Percentiles rank a stretch among this genome's conserved stretches.
phyloP scores from a whole-genome alignment of 768 basidiomycete genomes.

The Hortiboletus flavorubellus region DNA sequence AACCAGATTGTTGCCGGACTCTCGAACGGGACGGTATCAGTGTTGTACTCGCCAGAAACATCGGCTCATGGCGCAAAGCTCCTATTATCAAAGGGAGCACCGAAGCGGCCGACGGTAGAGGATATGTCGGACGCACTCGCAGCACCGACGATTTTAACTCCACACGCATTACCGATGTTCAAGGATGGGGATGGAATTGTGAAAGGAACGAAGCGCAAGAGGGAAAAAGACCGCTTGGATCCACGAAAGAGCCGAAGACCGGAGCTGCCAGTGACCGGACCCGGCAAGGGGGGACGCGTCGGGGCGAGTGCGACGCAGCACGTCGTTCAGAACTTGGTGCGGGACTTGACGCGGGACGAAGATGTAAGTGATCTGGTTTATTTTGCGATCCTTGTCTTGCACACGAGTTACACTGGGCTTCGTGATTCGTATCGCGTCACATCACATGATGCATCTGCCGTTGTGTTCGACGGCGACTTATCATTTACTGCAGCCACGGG shows the following conservation, averaged over 20 bases:
- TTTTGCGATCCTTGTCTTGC: slow-evolving; percentile 2
- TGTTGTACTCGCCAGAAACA: slow-evolving; percentile 87
- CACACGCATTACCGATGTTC: slow-evolving; percentile 91
- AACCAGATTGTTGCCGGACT: slow-evolving; percentile 92
- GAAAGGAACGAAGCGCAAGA: slow-evolving; percentile 78
- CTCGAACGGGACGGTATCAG: slow-evolving; percentile 82
- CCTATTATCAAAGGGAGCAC: slow-evolving; percentile 81
- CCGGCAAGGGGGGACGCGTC: slow-evolving; percentile 90
- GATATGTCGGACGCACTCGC: slow-evolving; percentile 86
- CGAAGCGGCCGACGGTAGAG: slow-evolving; percentile 76
- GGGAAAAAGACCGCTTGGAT: slow-evolving; percentile 86
- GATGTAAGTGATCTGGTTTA: slow-evolving; percentile 69
- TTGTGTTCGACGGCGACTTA: slow-evolving; percentile 22
- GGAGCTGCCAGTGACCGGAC: slow-evolving; percentile 88
- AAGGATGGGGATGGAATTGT: slow-evolving; percentile 70
- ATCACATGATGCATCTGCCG: slow-evolving; percentile 14
- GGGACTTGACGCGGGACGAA: slow-evolving; percentile 87
- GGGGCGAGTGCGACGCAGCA: slow-evolving; percentile 98
- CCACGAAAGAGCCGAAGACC: slow-evolving; percentile 90
- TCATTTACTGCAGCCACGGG: slow-evolving; percentile 70
- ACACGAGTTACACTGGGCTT: background rate
- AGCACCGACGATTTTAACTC: slow-evolving; percentile 86
- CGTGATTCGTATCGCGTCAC: slow-evolving; percentile 7
- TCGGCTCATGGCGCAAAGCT: slow-evolving; percentile 93
- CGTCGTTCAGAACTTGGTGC: slow-evolving; percentile 90